Base-by-base conservation (phyloP, 306 rosid genomes). In the Pterocarpus santalinus region DNA sequence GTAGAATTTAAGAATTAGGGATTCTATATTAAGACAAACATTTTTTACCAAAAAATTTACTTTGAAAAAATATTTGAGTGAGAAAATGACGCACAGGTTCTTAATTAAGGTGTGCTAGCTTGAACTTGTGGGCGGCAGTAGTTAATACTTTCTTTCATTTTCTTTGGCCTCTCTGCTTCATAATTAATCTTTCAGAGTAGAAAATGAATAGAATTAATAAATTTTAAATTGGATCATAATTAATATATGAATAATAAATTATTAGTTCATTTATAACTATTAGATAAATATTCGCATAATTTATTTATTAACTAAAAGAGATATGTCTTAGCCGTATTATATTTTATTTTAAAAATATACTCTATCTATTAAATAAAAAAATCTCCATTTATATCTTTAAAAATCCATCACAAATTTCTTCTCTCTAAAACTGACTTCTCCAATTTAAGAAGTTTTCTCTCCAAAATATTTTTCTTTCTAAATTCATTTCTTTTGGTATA, bases 41-140 rank as follows among this genome's bases (percentile, higher is more conserved):
- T 8, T 13, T 55, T 55, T 55, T 2, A 5, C 35, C 34, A 4
- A 4, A 32, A 61, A 8, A 12, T 12, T 30, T 61, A 30, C 32
- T 5, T 61, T 9, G 0, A 28, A 8, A 34, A 5, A 35, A 62
- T 52, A 30, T 12, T 66, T 56, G 55, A 74, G 17, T n/a, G 15
- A 44, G 70, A 74, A 56, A 65, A 74, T 67, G 70, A 74, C 64
- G 10, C 16, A 9, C 36, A 14, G 33, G 66, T 61, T 51, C 46
- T 8, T 56, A 44, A 7, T 65, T 65, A 41, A 53, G 61, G 13
- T 38, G 61, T 65, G 8, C 0, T 44, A 0, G 47, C 43, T 5
- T 69, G 22, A 22, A 14, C 3, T 8, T 36, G 8, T 30, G 6
- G 8, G 13, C 34, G 46, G 13, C 13, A 32, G 0, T 11, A 47